phyloP scores from a whole-genome alignment of 2,329 filamentous ascomycete genomes.

The Pyrenophora tritici-repentis region DNA sequence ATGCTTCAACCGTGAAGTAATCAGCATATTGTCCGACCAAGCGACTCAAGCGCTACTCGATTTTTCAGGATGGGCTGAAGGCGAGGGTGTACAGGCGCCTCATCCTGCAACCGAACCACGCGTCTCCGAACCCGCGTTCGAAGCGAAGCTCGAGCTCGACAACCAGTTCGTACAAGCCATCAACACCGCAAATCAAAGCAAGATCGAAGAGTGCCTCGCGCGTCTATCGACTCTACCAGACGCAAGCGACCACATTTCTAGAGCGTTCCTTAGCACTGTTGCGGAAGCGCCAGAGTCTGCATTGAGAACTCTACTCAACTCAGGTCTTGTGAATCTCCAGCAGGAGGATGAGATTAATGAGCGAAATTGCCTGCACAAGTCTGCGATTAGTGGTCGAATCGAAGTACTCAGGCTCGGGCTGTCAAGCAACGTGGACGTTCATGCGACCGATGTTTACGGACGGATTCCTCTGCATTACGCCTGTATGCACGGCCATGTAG shows the following conservation, averaged over 20 bases:
- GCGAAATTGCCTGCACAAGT: constrained; percentile 92
- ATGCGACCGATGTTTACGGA: constrained; percentile 88
- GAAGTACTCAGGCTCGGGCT: constrained; percentile 79
- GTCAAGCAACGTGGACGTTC: constrained; percentile 74
- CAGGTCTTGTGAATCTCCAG: constrained; percentile 82
- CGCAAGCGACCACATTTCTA: constrained; percentile 76
- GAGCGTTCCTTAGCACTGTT: constrained; percentile 88
- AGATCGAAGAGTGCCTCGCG: constrained; percentile 78
- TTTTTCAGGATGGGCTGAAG: constrained; percentile 94
- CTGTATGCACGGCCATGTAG: constrained; percentile 87
- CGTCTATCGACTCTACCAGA: constrained; percentile 68
- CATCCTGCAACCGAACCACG: constrained; percentile 37
- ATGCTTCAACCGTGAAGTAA: constrained; percentile 96
- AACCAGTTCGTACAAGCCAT: constrained; percentile 86
- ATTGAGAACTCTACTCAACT: constrained; percentile 76
- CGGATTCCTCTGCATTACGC: constrained; percentile 93
- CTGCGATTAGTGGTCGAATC: constrained; percentile 87
- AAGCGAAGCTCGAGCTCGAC: constrained; percentile 89
- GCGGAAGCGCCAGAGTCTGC: constrained; percentile 81
- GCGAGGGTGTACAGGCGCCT: constrained; percentile 82
- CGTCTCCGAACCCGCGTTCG: constrained; percentile 38
- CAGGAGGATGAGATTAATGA: constrained; percentile 98
- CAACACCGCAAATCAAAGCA: constrained; percentile 76
- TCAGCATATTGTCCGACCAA: constrained; percentile 94
- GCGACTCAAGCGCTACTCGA: constrained; percentile 95